Base-by-base conservation (phyloP, 129 eudicot species). In the Flaveria bidentis region DNA sequence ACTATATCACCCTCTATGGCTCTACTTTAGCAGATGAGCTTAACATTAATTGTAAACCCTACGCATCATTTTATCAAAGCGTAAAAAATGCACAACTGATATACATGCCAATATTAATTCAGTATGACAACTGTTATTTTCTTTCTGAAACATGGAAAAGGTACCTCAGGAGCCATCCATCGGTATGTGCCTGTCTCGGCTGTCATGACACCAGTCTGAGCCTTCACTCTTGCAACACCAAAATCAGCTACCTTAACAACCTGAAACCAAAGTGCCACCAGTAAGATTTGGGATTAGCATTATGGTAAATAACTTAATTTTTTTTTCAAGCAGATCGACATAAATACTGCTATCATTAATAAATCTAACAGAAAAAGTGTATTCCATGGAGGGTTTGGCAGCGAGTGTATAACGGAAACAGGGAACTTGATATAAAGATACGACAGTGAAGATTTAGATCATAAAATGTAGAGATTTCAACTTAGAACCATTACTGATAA, bases 151-250 rank as follows among this genome's bases (percentile, higher is more conserved):
- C 3, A 17, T 45, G 3, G 10, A 61, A 64, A 18, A 63, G 62
- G 47, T 78, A 94, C 99, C 97, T 95, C 99, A 42, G 99, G 99
- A 82, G 99, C 99, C 99, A 95, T 95, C 99, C 99, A 95, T 73
- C 99, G 78, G 67, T 95, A 95, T 14, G 99, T 91, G 76, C 99
- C 99, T 11, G 97, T 95, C 83, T 95, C 99, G 71, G 99, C 96
- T 17, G 99, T 95, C 99, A 95, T 95, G 50, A 95, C 99, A 81
- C 99, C 99, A 49, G 96, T 77, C 72, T 95, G 99, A 62, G 90
- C 82, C 83, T 89, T 91, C 71, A 95, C 99, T 87, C 99, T 87
- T 52, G 99, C 99, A 82, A 95, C 99, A 72, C 99, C 99, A 84
- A 95, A 95, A 85, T 95, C 99, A 73, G 97, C 99, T 50, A 95